Evolutionary conservation across 306 rosid species (phyloP), one percentile per base, ranked within the genome.

Genomic region (Inga laurina): DNA sequence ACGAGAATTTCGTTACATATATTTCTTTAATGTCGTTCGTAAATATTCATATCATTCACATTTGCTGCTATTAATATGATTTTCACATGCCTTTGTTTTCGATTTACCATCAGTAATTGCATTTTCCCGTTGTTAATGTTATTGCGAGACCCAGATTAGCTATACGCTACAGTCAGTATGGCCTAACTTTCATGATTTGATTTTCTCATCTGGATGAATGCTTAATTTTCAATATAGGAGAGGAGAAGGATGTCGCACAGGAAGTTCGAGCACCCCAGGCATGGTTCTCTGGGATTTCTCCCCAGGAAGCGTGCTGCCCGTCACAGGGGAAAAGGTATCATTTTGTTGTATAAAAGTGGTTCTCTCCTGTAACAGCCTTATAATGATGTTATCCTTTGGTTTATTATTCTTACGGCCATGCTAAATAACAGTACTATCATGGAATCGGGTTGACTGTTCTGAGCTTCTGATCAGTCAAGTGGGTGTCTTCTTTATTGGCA

Each of bases 241-340:
- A 81, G 81, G 81, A 69, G 78, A 46, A 91, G 68, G 75, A 93
- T 93, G 94, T 93, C 98, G 72, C 98, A 92, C 91, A 88, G 97
- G 91, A 93, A 93, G 91, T 93, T 93, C 82, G 98, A 93, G 75
- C 97, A 93, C 88, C 97, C 94, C 34, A 90, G 98, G 74, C 98
- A 93, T 57, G 98, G 98, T 2, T 93, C 98, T 5, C 90, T 93
- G 77, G 94, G 98, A 66, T 93, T 92, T 80, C 98, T 93, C 59
- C 98, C 98, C 3, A 90, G 97, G 88, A 93, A 93, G 83, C 85
- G 97, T 34, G 97, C 94, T 85, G 84, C 93, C 41, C 94, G 94
- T 34, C 98, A 92, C 84, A 85, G 97, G 15, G 97, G 98, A 75
- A 93, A 93, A 86, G 98, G 97, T 93, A 57, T 43, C 4, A 0